Conservation (phyloP, 805 yeast genomes). For the Scheffersomyces amazonensis region DNA sequence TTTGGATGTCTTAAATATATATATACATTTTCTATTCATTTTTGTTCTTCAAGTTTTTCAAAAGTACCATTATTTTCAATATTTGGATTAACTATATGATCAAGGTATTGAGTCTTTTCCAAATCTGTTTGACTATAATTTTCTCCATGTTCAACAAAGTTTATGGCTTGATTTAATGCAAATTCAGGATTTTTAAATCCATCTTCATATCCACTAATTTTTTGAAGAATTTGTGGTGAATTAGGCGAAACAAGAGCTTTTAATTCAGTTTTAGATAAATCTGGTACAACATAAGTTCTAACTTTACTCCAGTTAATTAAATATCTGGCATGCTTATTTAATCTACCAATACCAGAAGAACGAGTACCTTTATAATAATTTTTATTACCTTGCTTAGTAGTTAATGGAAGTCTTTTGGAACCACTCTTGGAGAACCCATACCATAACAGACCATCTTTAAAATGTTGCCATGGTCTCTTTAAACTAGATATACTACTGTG, state of each 20-base stretch:
- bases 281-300: conserved; percentile 86
- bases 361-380: conserved; percentile 95
- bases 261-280: conserved; percentile 37
- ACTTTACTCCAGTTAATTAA: conserved; percentile 80
- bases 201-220: conserved; percentile 63
- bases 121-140: conserved; percentile 37
- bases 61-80: conserved; percentile 9
- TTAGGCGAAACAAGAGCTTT: conserved; percentile 78
- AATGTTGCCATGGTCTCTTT: conserved; percentile 87
- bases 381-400: conserved; percentile 94
- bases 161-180: conserved; percentile 67
- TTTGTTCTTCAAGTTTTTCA: background rate
- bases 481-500: conserved; percentile 45
- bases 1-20: background rate
- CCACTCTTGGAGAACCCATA: conserved; percentile 80
- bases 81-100: conserved; percentile 33
- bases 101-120: conserved; percentile 31
- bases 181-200: conserved; percentile 75
- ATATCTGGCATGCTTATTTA: conserved; percentile 72
- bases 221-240: conserved; percentile 66
- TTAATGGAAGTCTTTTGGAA: conserved; percentile 75
- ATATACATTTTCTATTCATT: background rate
- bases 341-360: conserved; percentile 86
- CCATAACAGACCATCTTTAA: conserved; percentile 77
- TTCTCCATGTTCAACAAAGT: conserved; percentile 74